A percentile compares a stretch with the other conserved stretches of the same genome.
These are phyloP conservation scores for Cryptococcus hybrid DNA, from an alignment of 1,284 basidiomycete genomes.

Conservation along the genomic window DNA sequence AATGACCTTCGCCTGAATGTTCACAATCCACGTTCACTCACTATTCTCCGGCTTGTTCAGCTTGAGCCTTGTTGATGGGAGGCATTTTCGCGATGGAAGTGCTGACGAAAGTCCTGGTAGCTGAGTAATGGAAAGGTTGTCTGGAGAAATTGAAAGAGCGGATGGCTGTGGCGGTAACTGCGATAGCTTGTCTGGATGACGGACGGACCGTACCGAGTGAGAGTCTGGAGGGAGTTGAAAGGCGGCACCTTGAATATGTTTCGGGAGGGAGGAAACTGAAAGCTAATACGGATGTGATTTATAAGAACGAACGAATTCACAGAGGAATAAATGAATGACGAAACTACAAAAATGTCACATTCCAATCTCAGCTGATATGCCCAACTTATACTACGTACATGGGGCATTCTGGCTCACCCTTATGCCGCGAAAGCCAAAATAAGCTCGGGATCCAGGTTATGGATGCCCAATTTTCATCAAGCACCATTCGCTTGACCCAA, in stretches of 20 bases:
- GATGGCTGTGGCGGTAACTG: neutral
- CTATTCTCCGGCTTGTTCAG: constrained; percentile 43
- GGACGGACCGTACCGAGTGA: constrained; percentile 5
- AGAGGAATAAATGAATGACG: too few relatives aligned
- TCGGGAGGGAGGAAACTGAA: neutral
- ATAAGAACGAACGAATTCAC: too few relatives aligned
- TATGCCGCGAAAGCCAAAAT: too few relatives aligned
- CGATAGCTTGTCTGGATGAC: constrained; percentile 1
- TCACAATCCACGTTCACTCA: constrained; percentile 18
- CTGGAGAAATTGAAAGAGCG: neutral
- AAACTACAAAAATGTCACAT: too few relatives aligned
- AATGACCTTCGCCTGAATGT: constrained; percentile 2
- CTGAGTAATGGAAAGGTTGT: neutral
- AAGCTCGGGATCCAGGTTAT: too few relatives aligned
- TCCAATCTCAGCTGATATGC: too few relatives aligned
- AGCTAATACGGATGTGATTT: too few relatives aligned
- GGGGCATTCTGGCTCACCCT: too few relatives aligned
- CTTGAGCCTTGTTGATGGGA: constrained; percentile 40
- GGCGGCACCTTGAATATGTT: constrained; percentile 11
- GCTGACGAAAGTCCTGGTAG: constrained; percentile 20
- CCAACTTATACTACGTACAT: too few relatives aligned
- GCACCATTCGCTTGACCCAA: too few relatives aligned
- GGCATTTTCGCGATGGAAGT: constrained; percentile 39
- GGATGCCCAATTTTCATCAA: too few relatives aligned
- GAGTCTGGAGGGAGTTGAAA: neutral